Base-by-base conservation (phyloP, 1,284 basidiomycete genomes). In the Ceratobasidium sp. region DNA sequence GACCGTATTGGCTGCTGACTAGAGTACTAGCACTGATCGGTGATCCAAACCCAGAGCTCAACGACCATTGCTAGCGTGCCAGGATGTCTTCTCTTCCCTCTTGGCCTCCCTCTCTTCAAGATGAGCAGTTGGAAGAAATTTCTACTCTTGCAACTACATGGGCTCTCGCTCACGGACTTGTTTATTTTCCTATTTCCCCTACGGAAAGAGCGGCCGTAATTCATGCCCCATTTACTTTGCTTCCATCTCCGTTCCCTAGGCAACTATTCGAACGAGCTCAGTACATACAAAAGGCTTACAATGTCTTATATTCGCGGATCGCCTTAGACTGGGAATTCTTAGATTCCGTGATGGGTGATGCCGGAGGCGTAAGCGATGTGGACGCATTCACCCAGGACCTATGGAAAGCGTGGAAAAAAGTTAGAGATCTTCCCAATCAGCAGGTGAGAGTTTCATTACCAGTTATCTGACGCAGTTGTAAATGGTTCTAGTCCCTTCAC, bases 161-260 rank as follows among this genome's bases (percentile, higher is more conserved):
- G 74, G 82, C 84, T 8, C 77, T 86, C 53, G 75, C 80, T 0
- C 79, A 83, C 73, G 83, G 84, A 20, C 80, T 86, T 70, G 80
- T 83, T 54, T 81, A 83, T 1, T 80, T 82, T 3, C 72, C 77
- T 45, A 34, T 71, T 17, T 73, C 77, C 2, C 72, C 76, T 8
- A 72, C 73, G 40, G 62, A 45, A 12, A 34, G 45, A 53, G 52
- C 43, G 22, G 85, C 87, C 5, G 89, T 88, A 0, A 93, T 96
- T 73, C 92, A 97, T 76, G 95, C 94, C 0, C 96, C 96, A 0
- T 82, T 96, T 74, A 86, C 94, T 0, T 83, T 98, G 57, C 84
- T 96, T 73, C 96, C 96, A 0, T 87, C 93, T 0, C 94, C 95
- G 0, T 88, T 98, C 73, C 96, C 96, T 0, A 84, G 89, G 17